A percentile compares a stretch with the other conserved stretches of the same genome.
Conservation (phyloP, 306 rosid genomes). For the Oemleria cerasiformis region DNA sequence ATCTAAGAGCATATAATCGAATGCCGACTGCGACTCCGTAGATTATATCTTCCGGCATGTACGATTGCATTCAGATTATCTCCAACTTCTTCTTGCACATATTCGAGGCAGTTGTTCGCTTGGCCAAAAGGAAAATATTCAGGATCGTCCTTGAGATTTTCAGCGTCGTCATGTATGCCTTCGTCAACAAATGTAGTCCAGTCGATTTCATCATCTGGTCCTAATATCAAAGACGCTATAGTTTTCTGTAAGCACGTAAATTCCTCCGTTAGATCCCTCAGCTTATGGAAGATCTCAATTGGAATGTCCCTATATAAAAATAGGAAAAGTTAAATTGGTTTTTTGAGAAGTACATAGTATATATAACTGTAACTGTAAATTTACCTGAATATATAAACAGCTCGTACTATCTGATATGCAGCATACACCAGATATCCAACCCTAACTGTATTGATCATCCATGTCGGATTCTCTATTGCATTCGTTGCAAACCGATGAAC, state of each 20-base stretch:
- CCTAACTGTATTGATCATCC: conserved; percentile 11
- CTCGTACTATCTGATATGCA: conserved; percentile 2
- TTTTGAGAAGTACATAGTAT: no score
- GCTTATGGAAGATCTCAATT: conserved; percentile 18
- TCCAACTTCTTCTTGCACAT: conserved; percentile 39
- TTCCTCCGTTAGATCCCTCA: conserved; percentile 14
- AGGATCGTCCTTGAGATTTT: conserved; percentile 2
- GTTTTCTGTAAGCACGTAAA: background rate
- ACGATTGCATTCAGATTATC: conserved; percentile 40
- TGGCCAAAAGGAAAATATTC: background rate
- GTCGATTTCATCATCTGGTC: conserved; percentile 11
- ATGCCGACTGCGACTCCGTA: conserved; percentile 35
- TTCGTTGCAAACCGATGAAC: conserved; percentile 1
- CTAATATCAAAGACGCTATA: background rate
- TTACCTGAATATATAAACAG: conserved; percentile 18
- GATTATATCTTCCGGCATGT: conserved; percentile 41
- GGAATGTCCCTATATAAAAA: conserved; percentile 20
- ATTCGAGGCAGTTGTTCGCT: no score
- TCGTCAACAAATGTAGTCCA: conserved; percentile 23
- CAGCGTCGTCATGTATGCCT: conserved; percentile 14
- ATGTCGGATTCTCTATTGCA: conserved; percentile 16
- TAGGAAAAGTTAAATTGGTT: no score
- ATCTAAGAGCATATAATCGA: background rate
- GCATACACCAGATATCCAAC: conserved; percentile 7
- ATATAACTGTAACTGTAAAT: no score